These are phyloP conservation scores for Lodderomyces parapsilosis DNA, from an alignment of 1,139 yeast genomes.

Conservation along the genomic window DNA sequence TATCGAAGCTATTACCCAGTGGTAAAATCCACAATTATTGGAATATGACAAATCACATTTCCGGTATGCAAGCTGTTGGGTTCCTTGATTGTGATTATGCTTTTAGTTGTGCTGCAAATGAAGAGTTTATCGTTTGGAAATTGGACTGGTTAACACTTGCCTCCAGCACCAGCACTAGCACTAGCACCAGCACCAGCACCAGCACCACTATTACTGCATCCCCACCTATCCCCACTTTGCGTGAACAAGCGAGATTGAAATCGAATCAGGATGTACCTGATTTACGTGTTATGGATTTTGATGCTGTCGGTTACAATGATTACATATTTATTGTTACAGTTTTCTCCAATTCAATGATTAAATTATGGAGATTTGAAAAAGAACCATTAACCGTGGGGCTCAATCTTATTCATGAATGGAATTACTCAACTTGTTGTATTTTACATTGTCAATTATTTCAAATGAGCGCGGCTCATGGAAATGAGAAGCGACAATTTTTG, in stretches of 20 bases:
- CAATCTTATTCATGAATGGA: conserved; percentile 41
- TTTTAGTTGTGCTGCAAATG: conserved; percentile 81
- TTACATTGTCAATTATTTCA: conserved; percentile 56
- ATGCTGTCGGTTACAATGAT: conserved; percentile 45
- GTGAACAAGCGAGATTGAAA: conserved; percentile 44
- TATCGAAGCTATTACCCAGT: conserved; percentile 44
- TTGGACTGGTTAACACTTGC: conserved; percentile 32
- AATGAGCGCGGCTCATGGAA: conserved; percentile 13
- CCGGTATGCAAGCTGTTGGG: conserved; percentile 78
- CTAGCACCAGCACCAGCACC: too few species aligned
- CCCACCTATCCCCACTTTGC: conserved; percentile 42
- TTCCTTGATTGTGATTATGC: conserved; percentile 51
- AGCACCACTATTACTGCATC: too few species aligned
- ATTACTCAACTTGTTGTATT: conserved; percentile 74
- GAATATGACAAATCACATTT: conserved; percentile 77
- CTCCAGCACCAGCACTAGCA: too few species aligned
- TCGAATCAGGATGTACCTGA: conserved; percentile 64
- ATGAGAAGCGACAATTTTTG: conserved; percentile 24
- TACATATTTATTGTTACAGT: conserved; percentile 63
- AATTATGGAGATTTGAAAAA: conserved; percentile 56
- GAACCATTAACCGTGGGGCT: conserved; percentile 30
- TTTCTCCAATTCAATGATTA: conserved; percentile 81
- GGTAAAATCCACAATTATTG: conserved; percentile 52
- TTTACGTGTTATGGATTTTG: conserved; percentile 85
- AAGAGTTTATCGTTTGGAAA: conserved; percentile 83